These are phyloP conservation scores for Trichoderma breve DNA, from an alignment of 2,329 filamentous ascomycete species.

Conservation along the genomic window DNA sequence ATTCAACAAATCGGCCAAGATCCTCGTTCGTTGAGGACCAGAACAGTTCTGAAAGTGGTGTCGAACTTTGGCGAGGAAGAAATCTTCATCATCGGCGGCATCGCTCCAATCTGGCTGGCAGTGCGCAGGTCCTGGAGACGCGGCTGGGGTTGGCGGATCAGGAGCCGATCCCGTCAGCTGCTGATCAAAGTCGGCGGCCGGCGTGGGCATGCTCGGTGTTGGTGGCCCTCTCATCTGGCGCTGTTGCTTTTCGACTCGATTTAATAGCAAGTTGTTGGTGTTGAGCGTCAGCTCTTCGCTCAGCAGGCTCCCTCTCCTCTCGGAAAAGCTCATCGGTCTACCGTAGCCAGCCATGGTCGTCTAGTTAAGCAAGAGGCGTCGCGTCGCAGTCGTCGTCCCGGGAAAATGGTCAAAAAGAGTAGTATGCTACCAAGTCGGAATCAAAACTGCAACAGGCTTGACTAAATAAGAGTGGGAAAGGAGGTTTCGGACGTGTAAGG, in stretches of 20 bases:
- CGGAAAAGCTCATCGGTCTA: slow-evolving; percentile 58
- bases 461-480: background rate
- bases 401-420: background rate
- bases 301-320: slow-evolving; percentile 57
- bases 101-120: slow-evolving; percentile 71
- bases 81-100: slow-evolving; percentile 76
- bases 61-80: slow-evolving; percentile 75
- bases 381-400: background rate
- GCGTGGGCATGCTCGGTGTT: slow-evolving; percentile 65
- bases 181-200: slow-evolving; percentile 62
- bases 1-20: slow-evolving; percentile 85
- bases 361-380: background rate
- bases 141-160: slow-evolving; percentile 63
- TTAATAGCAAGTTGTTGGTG: slow-evolving; percentile 45
- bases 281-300: slow-evolving; percentile 57
- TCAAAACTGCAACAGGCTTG: background rate
- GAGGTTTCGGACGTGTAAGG: background rate
- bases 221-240: slow-evolving; percentile 55
- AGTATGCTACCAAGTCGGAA: background rate
- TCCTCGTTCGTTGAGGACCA: slow-evolving; percentile 71
- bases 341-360: slow-evolving; percentile 37
- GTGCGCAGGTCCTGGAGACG: slow-evolving; percentile 61
- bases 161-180: slow-evolving; percentile 60
- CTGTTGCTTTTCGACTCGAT: slow-evolving; percentile 51
- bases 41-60: slow-evolving; percentile 77